Conservation (phyloP, 352 stramenopile genomes). For the Globisporangium abappressorium region DNA sequence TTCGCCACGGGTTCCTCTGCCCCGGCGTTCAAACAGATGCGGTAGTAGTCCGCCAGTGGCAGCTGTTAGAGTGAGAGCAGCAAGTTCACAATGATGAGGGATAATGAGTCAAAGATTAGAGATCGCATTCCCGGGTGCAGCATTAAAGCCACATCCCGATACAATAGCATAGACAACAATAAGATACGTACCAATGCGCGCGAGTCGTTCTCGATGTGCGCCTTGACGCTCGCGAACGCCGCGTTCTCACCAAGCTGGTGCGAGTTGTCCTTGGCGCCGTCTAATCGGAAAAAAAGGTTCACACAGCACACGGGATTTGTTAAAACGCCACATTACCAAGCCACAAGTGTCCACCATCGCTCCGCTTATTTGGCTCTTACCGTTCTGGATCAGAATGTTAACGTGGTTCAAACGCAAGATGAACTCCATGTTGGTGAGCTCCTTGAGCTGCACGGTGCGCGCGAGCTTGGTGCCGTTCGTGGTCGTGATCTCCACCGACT, state of each 20-base stretch:
- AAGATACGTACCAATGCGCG: conserved; percentile 38
- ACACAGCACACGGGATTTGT: not conserved
- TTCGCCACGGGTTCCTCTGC: conserved; percentile 65
- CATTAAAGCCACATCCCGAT: not conserved
- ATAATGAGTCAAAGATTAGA: not conserved
- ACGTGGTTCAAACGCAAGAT: conserved; percentile 71
- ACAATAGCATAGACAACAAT: not conserved
- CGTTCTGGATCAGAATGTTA: conserved; percentile 53
- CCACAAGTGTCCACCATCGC: not conserved
- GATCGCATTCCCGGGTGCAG: not conserved
- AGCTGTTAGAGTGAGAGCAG: conserved; percentile 30
- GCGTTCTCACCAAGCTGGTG: conserved; percentile 37
- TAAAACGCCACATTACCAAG: not conserved
- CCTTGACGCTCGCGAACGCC: conserved; percentile 66
- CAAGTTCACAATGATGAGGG: not conserved
- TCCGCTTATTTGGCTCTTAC: conserved; percentile 4
- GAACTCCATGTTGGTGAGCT: conserved; percentile 66
- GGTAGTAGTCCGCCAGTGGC: conserved; percentile 65
- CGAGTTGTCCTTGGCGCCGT: conserved; percentile 30
- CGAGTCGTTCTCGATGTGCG: conserved; percentile 55
- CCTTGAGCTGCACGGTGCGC: conserved; percentile 54
- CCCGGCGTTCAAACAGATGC: conserved; percentile 66
- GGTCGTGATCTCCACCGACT: conserved; percentile 63
- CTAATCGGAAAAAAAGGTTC: conserved; percentile 6
- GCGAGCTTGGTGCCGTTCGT: conserved; percentile 65